Base-by-base conservation (phyloP, 1,284 basidiomycete genomes). In the Marasmius tenuissimus region DNA sequence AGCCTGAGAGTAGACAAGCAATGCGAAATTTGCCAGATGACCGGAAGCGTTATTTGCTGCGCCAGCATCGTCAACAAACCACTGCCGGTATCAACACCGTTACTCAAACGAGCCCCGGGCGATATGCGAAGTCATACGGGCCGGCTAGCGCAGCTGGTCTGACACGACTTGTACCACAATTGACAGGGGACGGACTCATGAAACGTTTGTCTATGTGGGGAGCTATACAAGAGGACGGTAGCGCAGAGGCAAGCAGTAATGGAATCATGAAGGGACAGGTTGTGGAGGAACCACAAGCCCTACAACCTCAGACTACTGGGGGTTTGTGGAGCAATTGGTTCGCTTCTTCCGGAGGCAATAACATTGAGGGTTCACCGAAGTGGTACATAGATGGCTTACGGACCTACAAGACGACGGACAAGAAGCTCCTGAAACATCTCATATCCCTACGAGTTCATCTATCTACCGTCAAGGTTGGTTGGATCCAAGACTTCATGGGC, bases 361-460 rank as follows among this genome's bases (percentile, higher is more conserved):
- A 76, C 55, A 70, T 69, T 4, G 75, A 77, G 39, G 80, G 75
- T 69, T 79, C 81, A 1, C 79, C 88, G 40, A 80, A 78, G 72
- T 85, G 79, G 75, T 91, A 89, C 70, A 84, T 87, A 40, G 83
- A 87, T 59, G 76, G 78, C 14, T 76, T 92, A 59, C 81, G 81
- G 61, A 78, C 72, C 20, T 78, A 77, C 51, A 88, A 82, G 68
- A 69, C 80, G 4, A 74, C 78, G 11, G 86, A 89, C 65, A 75
- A 83, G 53, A 86, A 85, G 66, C 80, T 94, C 22, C 82, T 85
- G 63, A 95, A 93, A 70, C 88, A 92, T 67, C 78, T 97, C 1
- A 90, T 95, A 48, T 88, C 89, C 1, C 77, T 97, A n/a, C 86
- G 94, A 2, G 91, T 96, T 0, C 91, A 94, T 68, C 78, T 97